These are phyloP conservation scores for Bryoerythrophyllum caledonicum DNA, from an alignment of 225 moss, liverwort and hornwort species.

Conservation along the genomic window DNA sequence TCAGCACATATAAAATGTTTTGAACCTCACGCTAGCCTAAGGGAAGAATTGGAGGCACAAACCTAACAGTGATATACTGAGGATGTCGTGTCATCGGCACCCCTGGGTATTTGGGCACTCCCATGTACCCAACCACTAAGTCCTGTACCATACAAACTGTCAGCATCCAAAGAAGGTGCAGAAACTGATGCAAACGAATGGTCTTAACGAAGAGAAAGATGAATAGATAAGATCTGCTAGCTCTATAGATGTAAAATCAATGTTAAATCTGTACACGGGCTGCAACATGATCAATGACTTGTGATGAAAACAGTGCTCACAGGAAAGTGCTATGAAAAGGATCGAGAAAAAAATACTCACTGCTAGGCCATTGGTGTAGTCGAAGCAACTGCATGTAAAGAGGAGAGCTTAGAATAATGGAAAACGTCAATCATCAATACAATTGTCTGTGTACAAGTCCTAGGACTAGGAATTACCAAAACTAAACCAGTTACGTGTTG, in stretches of 20 bases:
- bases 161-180: conserved; percentile 21
- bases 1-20: background rate
- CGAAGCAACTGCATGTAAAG: conserved; percentile 77
- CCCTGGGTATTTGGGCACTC: conserved; percentile 90
- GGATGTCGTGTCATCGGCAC: conserved; percentile 98
- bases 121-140: conserved; percentile 98
- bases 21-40: background rate
- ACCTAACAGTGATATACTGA: conserved; percentile 92
- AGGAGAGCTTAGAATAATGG: conserved; percentile 12
- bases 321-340: conserved; percentile 3
- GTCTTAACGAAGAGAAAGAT: background rate
- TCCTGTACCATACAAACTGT: conserved; percentile 51
- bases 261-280: no score
- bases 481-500: background rate
- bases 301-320: conserved; percentile 1
- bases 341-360: conserved; percentile 50
- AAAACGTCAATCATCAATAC: conserved; percentile 11
- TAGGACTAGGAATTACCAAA: conserved; percentile 18
- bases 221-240: background rate
- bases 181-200: background rate
- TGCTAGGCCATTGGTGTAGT: conserved; percentile 96
- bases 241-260: no score
- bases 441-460: conserved; percentile 7
- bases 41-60: conserved; percentile 19
- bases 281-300: conserved; percentile 13